Conservation (phyloP, 164 flowering plant species). For the Protea cynaroides region DNA sequence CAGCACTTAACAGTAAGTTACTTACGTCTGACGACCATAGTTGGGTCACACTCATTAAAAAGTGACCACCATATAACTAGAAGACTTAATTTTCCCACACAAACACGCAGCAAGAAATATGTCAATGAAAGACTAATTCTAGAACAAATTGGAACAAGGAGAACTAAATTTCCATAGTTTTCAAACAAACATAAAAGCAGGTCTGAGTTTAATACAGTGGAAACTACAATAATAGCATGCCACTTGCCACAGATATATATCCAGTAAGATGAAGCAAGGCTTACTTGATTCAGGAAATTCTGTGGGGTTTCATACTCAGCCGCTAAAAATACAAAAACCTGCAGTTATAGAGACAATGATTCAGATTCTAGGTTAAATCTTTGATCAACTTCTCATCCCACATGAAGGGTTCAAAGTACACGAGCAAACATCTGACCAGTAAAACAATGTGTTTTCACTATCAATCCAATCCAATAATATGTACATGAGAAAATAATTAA, state of each 20-base stretch:
- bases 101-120: too few species aligned
- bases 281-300: conserved; percentile 82
- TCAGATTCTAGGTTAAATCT: neutral
- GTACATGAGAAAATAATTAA: neutral
- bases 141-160: too few species aligned
- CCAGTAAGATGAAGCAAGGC: neutral
- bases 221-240: too few species aligned
- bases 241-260: neutral
- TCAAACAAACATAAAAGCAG: too few species aligned
- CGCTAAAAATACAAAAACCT: conserved; percentile 85
- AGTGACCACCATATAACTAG: too few species aligned
- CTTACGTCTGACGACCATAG: too few species aligned
- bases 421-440: neutral
- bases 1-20: too few species aligned
- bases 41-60: too few species aligned
- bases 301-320: conserved; percentile 82
- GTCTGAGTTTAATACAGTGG: too few species aligned
- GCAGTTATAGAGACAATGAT: conserved; percentile 9
- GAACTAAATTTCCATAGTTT: too few species aligned
- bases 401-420: neutral
- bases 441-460: neutral
- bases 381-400: neutral
- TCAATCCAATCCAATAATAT: neutral
- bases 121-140: too few species aligned
- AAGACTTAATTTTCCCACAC: too few species aligned